Base-by-base conservation (phyloP, 805 yeast species). In the Yamadazyma ubonensis region DNA sequence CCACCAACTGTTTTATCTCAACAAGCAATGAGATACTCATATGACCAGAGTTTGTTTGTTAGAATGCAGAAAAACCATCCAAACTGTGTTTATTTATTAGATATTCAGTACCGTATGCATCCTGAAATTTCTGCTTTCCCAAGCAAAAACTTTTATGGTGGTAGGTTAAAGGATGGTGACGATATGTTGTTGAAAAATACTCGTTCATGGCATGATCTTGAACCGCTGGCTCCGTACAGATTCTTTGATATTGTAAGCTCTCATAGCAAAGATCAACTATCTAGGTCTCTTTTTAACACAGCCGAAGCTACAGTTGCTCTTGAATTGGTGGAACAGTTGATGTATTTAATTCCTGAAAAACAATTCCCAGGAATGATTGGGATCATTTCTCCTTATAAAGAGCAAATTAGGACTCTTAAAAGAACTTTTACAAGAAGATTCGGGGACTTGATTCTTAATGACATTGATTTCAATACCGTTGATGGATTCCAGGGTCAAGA, bases 41-140 rank as follows among this genome's bases (percentile, higher is more conserved):
- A 93, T 55, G 96, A 91, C 48, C 96, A 91, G 60, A 85, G 95
- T 56, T 69, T 93, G 54, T 93, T 93, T 61, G 98, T 91, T 29
- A 75, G 99, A 46, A 90, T 91, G 95, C 95, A 86, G 51, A 77
- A 72, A 39, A 74, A 77, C 45, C 61, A 81, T 50, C 80, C 65
- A 40, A 70, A 55, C 55, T 67, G 86, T 0, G 83, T 85, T 4
- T 76, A 87, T 49, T 63, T 91, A 49, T 74, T 93, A 52, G 83
- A 91, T 62, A 91, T 87, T 8, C 99, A 91, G 57, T 91, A 91
- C 58, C 91, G 99, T 67, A 91, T 93, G 99, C 96, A 95, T 61
- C 97, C 99, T 0, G 80, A 73, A 3, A 93, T 93, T 35, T 86
- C 97, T 14, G 59, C 49, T 33, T 95, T 93, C 58, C 99, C 99